Evolutionary conservation across 73 alveolate species (phyloP).

Genomic region (Paramecium biaurelia): DNA sequence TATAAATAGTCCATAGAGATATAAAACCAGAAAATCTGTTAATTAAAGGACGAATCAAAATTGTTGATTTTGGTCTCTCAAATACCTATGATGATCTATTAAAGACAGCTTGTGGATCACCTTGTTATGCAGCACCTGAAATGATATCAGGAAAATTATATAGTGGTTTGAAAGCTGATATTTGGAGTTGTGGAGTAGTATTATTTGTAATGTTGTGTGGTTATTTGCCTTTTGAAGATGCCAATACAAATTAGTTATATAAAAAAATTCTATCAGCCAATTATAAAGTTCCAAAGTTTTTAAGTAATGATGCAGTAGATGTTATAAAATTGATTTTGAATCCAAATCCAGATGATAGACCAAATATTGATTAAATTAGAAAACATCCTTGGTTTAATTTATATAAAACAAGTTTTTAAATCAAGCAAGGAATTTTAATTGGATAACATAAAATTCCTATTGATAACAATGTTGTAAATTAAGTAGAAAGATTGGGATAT

Average conservation of each 20-base stretch:
- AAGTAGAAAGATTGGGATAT: constrained; percentile 70
- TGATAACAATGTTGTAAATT: constrained; percentile 48
- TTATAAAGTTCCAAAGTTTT: constrained; percentile 76
- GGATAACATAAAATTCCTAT: constrained; percentile 58
- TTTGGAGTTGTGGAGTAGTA: constrained; percentile 94
- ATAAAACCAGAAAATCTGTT: constrained; percentile 93
- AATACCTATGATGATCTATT: constrained; percentile 68
- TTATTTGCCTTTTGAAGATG: constrained; percentile 92
- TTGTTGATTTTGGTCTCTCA: constrained; percentile 89
- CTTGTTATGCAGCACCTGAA: constrained; percentile 95
- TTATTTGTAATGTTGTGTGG: constrained; percentile 94
- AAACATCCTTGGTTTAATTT: constrained; percentile 85
- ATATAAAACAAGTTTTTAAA: not conserved
- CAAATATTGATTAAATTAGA: constrained; percentile 79
- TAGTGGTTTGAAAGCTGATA: constrained; percentile 76
- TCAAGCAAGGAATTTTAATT: constrained; percentile 41
- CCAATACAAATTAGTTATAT: constrained; percentile 82
- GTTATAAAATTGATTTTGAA: constrained; percentile 67
- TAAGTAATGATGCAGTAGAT: constrained; percentile 67
- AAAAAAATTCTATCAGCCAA: constrained; percentile 84
- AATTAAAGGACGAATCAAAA: constrained; percentile 76
- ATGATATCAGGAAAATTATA: constrained; percentile 84
- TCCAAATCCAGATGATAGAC: constrained; percentile 87
- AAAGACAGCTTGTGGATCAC: constrained; percentile 89
- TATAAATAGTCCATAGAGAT: constrained; percentile 88